phyloP scores from a whole-genome alignment of 306 rosid species.

The Trichosanthes truncata region DNA sequence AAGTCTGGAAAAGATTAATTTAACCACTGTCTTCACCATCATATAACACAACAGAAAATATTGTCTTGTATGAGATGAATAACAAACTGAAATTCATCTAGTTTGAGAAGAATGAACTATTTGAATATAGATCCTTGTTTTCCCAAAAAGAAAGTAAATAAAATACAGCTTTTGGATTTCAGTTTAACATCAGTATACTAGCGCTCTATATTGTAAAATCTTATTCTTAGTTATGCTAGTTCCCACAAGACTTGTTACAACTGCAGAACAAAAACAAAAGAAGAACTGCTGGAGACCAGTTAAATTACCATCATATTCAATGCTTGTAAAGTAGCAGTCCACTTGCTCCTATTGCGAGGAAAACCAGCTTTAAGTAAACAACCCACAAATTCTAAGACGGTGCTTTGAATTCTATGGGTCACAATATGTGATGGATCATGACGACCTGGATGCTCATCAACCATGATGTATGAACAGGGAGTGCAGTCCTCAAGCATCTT shows the following conservation, averaged over 20 bases:
- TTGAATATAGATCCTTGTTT: neutral
- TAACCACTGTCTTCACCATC: neutral
- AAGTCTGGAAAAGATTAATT: neutral
- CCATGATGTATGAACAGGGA: slow-evolving; percentile 74
- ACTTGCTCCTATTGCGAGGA: slow-evolving; percentile 33
- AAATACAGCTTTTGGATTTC: neutral
- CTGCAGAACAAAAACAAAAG: slow-evolving; percentile 10
- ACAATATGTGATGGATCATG: slow-evolving; percentile 87
- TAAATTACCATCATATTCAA: slow-evolving; percentile 63
- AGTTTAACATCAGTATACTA: neutral
- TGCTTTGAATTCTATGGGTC: slow-evolving; percentile 70
- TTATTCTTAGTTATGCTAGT: neutral
- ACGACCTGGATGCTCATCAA: slow-evolving; percentile 78
- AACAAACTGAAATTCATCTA: neutral
- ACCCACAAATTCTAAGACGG: slow-evolving; percentile 49
- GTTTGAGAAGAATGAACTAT: neutral
- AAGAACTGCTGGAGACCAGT: slow-evolving; percentile 13
- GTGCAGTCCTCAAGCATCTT: slow-evolving; percentile 66
- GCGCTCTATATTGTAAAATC: neutral
- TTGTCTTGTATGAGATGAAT: neutral
- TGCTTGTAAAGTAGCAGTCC: slow-evolving; percentile 42
- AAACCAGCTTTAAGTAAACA: slow-evolving; percentile 39
- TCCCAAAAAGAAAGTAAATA: neutral
- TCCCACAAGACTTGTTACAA: neutral
- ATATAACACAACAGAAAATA: neutral